Conservation (phyloP, 2,329 filamentous ascomycete genomes). For the Diaporthe aspalathi region DNA sequence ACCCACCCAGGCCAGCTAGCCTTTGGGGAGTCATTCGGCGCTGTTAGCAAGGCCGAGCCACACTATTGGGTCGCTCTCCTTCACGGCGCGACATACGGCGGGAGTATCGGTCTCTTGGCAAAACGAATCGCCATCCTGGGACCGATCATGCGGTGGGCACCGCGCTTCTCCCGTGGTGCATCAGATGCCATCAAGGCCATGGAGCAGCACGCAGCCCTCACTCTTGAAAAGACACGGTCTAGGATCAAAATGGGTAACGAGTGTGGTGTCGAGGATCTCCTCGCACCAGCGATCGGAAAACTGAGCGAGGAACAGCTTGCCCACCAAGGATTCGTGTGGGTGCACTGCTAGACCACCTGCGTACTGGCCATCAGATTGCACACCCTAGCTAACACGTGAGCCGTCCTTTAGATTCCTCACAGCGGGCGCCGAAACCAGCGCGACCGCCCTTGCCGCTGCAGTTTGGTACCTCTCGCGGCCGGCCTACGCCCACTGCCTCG, state of each 20-base stretch:
- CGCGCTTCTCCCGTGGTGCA: constrained; percentile 25
- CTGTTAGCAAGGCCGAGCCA: constrained; percentile 30
- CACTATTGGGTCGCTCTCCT: constrained; percentile 41
- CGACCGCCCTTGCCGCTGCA: constrained; percentile 38
- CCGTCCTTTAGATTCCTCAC: constrained; percentile 34
- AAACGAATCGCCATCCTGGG: constrained; percentile 39
- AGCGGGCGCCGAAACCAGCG: constrained; percentile 42
- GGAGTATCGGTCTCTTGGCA: constrained; percentile 31
- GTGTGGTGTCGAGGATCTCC: constrained; percentile 39
- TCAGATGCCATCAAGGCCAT: constrained; percentile 28
- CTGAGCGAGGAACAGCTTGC: constrained; percentile 35
- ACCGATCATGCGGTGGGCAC: constrained; percentile 29
- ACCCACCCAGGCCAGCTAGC: constrained; percentile 38
- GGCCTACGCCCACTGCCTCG: constrained; percentile 20
- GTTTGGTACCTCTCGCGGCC: constrained; percentile 37
- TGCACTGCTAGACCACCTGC: neutral
- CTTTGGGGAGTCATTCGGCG: constrained; percentile 42
- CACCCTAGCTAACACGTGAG: neutral
- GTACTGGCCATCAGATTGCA: accelerated
- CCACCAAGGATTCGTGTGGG: constrained; percentile 31
- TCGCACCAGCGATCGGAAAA: constrained; percentile 35
- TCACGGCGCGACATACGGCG: constrained; percentile 33
- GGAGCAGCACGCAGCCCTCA: constrained; percentile 33
- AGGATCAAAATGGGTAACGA: constrained; percentile 39
- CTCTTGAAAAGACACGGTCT: constrained; percentile 38